These are phyloP conservation scores for Phytomonas francai DNA, from an alignment of 208 protist genomes.

Conservation along the genomic window DNA sequence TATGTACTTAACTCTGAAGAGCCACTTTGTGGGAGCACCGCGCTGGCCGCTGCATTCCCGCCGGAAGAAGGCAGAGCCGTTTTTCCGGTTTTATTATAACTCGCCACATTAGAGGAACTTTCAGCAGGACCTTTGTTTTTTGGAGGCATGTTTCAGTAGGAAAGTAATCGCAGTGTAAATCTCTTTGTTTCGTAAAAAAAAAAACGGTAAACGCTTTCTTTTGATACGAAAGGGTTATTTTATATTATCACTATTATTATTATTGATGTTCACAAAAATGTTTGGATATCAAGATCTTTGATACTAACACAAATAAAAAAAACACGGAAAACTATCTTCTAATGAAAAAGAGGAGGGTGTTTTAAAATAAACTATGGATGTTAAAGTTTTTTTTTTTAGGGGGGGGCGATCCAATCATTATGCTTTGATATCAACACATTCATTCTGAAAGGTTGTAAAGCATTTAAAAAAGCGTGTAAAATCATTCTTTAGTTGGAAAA, in stretches of 20 bases:
- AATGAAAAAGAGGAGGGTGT: not conserved
- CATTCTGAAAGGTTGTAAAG: not conserved
- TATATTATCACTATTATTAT: too few relatives aligned
- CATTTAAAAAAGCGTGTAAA: constrained; percentile 2
- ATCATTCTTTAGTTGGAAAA: not conserved
- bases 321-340: constrained; percentile 6
- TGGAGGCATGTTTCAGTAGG: not conserved
- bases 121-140: constrained; percentile 3
- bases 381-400: not conserved
- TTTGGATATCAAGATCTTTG: not conserved
- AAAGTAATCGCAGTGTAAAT: not conserved
- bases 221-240: not conserved
- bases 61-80: not conserved
- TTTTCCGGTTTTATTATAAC: not conserved
- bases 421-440: not conserved
- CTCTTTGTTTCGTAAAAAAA: not conserved
- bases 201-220: not conserved
- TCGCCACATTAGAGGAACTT: not conserved
- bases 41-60: not conserved
- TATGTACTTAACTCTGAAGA: constrained; percentile 91
- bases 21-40: constrained; percentile 17
- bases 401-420: not conserved
- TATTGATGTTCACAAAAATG: not conserved
- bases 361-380: not conserved
- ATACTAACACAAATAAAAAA: not conserved